Percentiles rank a stretch among this genome's conserved stretches.
phyloP scores from a whole-genome alignment of 768 basidiomycete genomes.

The Arthromyces matolae region DNA sequence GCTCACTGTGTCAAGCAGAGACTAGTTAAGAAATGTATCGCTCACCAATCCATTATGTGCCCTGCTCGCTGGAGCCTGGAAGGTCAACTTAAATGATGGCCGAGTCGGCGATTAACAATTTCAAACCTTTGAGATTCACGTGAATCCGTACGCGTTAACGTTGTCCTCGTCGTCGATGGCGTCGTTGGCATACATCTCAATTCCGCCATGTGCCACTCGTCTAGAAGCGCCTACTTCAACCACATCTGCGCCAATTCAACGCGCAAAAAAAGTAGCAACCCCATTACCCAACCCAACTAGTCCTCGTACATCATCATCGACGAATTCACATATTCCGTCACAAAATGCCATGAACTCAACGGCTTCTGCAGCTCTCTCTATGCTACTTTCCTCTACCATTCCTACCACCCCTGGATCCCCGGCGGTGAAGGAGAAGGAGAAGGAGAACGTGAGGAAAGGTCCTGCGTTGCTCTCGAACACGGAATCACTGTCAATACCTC shows the following conservation, averaged over 20 bases:
- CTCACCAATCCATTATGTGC: constrained; percentile 51
- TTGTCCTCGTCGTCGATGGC: constrained; percentile 30
- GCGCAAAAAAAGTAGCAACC: constrained; percentile 39
- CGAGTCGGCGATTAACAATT: too few relatives aligned
- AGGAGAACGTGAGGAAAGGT: constrained; percentile 18
- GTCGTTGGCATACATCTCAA: constrained; percentile 45
- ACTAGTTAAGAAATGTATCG: neutral
- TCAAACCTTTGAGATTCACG: too few relatives aligned
- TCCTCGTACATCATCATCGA: constrained; percentile 6
- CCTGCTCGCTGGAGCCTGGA: too few relatives aligned
- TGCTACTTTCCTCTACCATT: constrained; percentile 31
- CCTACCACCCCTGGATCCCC: constrained; percentile 14
- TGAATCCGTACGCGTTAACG: neutral
- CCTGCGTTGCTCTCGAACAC: constrained; percentile 46
- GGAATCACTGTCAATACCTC: constrained; percentile 74
- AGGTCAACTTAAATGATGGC: too few relatives aligned
- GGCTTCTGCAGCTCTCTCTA: constrained; percentile 26
- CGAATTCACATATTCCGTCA: constrained; percentile 19
- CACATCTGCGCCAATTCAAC: constrained; percentile 24
- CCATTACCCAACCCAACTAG: constrained; percentile 26
- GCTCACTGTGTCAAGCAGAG: neutral
- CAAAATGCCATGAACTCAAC: constrained; percentile 18
- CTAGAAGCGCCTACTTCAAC: constrained; percentile 20
- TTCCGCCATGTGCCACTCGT: constrained; percentile 40
- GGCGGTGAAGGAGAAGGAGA: constrained; percentile 11